Base-by-base conservation (phyloP, 2,329 filamentous ascomycete genomes). In the Periconia sp. region DNA sequence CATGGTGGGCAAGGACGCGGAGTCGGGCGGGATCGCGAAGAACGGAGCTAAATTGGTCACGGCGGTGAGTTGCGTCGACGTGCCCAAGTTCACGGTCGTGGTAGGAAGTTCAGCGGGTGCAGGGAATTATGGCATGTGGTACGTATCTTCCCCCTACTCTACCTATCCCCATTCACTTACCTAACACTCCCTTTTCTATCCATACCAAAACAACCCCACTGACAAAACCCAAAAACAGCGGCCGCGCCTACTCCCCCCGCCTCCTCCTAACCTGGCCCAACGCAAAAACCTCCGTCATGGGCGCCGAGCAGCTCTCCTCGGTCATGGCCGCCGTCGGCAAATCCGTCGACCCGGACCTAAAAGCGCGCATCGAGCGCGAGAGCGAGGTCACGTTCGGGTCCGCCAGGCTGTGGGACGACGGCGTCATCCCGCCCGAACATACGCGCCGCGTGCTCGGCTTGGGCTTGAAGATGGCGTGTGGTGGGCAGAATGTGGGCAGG, bases 261-360 rank as follows among this genome's bases (percentile, higher is more conserved):
- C 91, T 97, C 74, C 76, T 97, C 56, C 97, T 91, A 86, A 95
- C 93, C 82, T 99, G 94, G 94, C 94, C 94, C 41, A 96, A 96
- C 64, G 92, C 94, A n/a, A 89, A 90, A 69, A 91, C 96, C 48
- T 91, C 90, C 31, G 92, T 99, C 64, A 99, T 99, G 94, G 94
- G 94, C 18, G 84, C 89, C 41, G 93, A 97, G 76, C 93, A 97
- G 78, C 81, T 99, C 35, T 88, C 88, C 8, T 85, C 88, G 3
- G 94, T 99, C 57, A 97, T 99, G 94, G 90, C 92, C 76, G 90
- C 92, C 1, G 93, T 99, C 0, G 92, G 93, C 9, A 89, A 90
- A 75, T 85, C 85, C 55, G 87, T 86, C 1, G 92, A 97, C 70
- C 89, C 90, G 0, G 88, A 87, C 57, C 79, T 97, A 56, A 90